Base-by-base conservation (phyloP, 164 flowering plant genomes). In the Chimonanthus salicifolius region DNA sequence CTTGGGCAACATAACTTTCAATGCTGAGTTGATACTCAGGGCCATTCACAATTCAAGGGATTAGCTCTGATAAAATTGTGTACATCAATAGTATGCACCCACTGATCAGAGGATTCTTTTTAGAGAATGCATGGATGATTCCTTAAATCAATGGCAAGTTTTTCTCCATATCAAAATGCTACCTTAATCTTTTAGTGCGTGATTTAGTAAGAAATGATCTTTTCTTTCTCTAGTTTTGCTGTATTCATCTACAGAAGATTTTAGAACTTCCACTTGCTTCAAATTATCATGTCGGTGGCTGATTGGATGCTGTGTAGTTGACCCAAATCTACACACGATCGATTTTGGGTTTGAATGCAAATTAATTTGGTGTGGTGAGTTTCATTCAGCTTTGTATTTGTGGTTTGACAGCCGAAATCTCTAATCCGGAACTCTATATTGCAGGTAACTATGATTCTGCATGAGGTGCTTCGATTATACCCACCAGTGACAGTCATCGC, bases 391-490 rank as follows among this genome's bases (percentile, higher is more conserved):
- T 11, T 54, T 54, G 16, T 4, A 54, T 54, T 54, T 54, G 60
- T 54, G 15, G n/a, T 54, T 54, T 54, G 15, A 54, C 9, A 11
- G 5, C 4, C 0, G 16, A 54, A 13, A 11, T 5, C 66, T 63
- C 21, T 4, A 63, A 63, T 21, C 66, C 21, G 21, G 66, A 63
- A 21, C 16, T 63, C 45, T 63, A 20, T 63, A 63, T 16, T 44
- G 73, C 69, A 72, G 69, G 69, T 64, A 21, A 72, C 60, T 0
- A 72, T 72, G 75, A 65, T 64, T 16, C 18, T 72, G 20, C 6
- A 72, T 64, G 75, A 72, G 75, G 75, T 49, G 9, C 68, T 72
- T 6, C 58, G 75, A 11, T 67, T 72, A 20, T 72, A 72, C 58
- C 75, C 75, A 1, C 69, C 69, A 1, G 47, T 65, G 6, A 33